Evolutionary conservation across 345 rosid species (phyloP).

Genomic region (Moringa oleifera): DNA sequence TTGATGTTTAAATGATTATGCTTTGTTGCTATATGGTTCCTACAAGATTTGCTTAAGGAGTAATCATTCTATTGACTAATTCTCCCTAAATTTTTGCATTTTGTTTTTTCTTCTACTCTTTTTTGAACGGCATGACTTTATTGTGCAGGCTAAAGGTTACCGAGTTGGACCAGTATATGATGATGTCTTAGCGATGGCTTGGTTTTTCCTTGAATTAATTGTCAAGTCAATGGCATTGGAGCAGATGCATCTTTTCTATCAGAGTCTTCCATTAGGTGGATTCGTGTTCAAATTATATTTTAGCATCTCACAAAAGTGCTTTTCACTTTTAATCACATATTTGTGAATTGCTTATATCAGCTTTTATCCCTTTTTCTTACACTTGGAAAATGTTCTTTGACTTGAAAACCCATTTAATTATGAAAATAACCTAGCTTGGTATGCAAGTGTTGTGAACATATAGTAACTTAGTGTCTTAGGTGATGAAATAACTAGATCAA

Average conservation of each 20-base stretch:
- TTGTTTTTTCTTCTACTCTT: no score
- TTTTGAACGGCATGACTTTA: not conserved
- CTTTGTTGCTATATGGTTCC: no score
- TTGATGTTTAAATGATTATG: no score
- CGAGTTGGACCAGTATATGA: constrained; percentile 99
- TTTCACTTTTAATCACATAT: not conserved
- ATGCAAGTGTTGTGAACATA: no score
- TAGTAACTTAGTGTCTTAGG: not conserved
- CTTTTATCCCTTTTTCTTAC: no score
- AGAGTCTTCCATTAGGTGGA: constrained; percentile 84
- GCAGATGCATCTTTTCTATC: constrained; percentile 85
- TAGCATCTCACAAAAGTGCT: not conserved
- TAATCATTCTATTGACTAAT: no score
- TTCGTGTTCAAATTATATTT: constrained; percentile 2
- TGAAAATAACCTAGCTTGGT: no score
- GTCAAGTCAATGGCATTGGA: constrained; percentile 98
- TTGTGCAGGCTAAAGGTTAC: constrained; percentile 93
- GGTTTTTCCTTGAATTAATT: constrained; percentile 99
- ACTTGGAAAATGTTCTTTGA: no score
- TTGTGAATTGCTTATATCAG: no score
- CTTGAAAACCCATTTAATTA: no score
- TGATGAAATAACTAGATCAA: not conserved
- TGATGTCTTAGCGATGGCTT: constrained; percentile 97
- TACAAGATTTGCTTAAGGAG: no score
- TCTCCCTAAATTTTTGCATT: no score